These are phyloP conservation scores for Artomyces pyxidatus DNA, from an alignment of 768 basidiomycete genomes.

Conservation along the genomic window DNA sequence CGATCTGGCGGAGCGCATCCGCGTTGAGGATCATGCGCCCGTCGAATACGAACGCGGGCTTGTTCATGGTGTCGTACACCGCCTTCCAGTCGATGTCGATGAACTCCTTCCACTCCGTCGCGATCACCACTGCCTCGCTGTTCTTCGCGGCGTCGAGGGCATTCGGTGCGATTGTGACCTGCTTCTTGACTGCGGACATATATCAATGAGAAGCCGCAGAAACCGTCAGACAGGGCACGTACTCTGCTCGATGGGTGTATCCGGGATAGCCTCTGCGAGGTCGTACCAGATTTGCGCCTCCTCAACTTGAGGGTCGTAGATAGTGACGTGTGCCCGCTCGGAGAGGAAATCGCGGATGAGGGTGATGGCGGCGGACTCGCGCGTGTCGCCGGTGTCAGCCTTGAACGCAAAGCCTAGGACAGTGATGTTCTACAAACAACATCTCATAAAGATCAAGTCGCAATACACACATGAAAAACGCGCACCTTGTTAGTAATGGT, in stretches of 20 bases:
- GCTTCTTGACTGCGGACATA: slow-evolving; percentile 63
- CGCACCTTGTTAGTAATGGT: slow-evolving; percentile 90
- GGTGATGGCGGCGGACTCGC: slow-evolving; percentile 93
- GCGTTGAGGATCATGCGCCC: slow-evolving; percentile 84
- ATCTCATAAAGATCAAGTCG: neutral
- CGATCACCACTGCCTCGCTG: slow-evolving; percentile 90
- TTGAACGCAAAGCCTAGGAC: slow-evolving; percentile 99
- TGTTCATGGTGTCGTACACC: slow-evolving; percentile 85
- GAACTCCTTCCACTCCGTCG: slow-evolving; percentile 99
- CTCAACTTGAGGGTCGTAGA: slow-evolving; percentile 90
- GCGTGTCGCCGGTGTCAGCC: slow-evolving; percentile 98
- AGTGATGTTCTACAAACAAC: slow-evolving; percentile 67
- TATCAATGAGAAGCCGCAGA: neutral
- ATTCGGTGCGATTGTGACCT: slow-evolving; percentile 68
- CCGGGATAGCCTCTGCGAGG: slow-evolving; percentile 61
- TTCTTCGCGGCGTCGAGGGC: slow-evolving; percentile 84
- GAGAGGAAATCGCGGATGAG: slow-evolving; percentile 89
- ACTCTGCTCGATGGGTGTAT: slow-evolving; percentile 59
- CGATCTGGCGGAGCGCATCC: slow-evolving; percentile 71
- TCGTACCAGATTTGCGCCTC: slow-evolving; percentile 84
- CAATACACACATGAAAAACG: neutral
- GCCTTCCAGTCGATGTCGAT: slow-evolving; percentile 81
- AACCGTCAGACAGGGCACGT: slow-evolving; percentile 21
- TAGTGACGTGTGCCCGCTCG: slow-evolving; percentile 77
- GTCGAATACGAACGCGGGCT: slow-evolving; percentile 98